A percentile compares a stretch with the other conserved stretches of the same genome.
Conservation (phyloP, 148 eudicot species). For the Polygonum maritimum region DNA sequence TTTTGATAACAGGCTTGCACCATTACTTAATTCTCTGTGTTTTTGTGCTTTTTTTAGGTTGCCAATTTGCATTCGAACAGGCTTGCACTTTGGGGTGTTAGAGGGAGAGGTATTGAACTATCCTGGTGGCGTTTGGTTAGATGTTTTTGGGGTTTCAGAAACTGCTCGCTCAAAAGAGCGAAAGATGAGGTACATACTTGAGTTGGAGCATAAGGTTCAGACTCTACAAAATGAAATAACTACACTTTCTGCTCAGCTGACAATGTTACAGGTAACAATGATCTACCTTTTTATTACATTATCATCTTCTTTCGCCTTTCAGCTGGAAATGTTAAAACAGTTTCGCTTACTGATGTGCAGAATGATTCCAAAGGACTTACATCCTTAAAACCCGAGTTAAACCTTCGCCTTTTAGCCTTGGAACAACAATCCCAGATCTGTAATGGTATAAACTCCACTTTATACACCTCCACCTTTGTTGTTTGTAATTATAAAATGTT, state of each 20-base stretch:
- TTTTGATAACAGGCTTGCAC: no score
- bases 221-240: slow-evolving; percentile 95
- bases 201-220: slow-evolving; percentile 93
- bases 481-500: background rate
- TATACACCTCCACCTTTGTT: background rate
- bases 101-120: background rate
- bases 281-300: background rate
- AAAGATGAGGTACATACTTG: slow-evolving; percentile 80
- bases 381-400: slow-evolving; percentile 76
- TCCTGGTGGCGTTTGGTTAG: background rate
- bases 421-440: slow-evolving; percentile 97
- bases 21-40: background rate
- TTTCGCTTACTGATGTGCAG: slow-evolving; percentile 26
- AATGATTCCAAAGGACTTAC: slow-evolving; percentile 78
- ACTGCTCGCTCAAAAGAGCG: slow-evolving; percentile 94
- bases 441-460: slow-evolving; percentile 46
- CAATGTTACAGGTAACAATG: slow-evolving; percentile 62
- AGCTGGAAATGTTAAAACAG: background rate
- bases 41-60: background rate
- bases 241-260: slow-evolving; percentile 89
- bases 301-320: background rate
- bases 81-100: background rate
- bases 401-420: slow-evolving; percentile 92
- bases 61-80: background rate
- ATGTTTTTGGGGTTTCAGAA: background rate